These are phyloP conservation scores for Microcos paniculata DNA, from an alignment of 345 rosid genomes.

Conservation along the genomic window DNA sequence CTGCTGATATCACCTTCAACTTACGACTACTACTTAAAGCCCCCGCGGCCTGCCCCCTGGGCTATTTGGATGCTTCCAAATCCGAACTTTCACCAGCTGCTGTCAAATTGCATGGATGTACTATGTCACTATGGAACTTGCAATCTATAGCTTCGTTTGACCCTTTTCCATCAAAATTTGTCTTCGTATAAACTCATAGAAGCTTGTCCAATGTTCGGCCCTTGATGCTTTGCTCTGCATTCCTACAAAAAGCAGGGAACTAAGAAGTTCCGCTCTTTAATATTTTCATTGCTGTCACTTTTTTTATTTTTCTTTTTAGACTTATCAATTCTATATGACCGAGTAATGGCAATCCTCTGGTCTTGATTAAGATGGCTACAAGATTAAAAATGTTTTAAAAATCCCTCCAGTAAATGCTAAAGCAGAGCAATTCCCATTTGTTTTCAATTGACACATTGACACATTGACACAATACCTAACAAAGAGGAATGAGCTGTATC, in stretches of 20 bases:
- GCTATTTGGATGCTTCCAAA: slow-evolving; percentile 10
- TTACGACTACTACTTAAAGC: background rate
- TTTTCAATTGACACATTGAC: no score
- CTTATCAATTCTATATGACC: no score
- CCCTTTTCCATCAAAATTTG: background rate
- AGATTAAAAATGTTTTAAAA: no score
- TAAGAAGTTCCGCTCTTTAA: background rate
- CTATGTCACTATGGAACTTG: background rate
- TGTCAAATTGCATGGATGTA: slow-evolving; percentile 1
- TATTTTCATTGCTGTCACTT: no score
- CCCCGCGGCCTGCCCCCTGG: no score
- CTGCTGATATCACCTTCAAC: slow-evolving; percentile 27
- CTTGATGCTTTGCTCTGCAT: background rate
- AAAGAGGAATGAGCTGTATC: no score
- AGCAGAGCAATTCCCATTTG: no score
- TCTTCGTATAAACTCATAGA: background rate
- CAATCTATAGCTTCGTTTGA: background rate
- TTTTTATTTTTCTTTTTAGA: background rate
- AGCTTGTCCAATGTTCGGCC: background rate
- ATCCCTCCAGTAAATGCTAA: no score
- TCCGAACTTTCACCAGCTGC: background rate
- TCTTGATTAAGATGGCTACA: no score
- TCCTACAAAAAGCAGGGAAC: background rate
- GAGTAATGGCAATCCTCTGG: no score
- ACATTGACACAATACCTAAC: no score